phyloP scores from a whole-genome alignment of 2,329 filamentous ascomycete genomes.

The Rachicladosporium sp. region DNA sequence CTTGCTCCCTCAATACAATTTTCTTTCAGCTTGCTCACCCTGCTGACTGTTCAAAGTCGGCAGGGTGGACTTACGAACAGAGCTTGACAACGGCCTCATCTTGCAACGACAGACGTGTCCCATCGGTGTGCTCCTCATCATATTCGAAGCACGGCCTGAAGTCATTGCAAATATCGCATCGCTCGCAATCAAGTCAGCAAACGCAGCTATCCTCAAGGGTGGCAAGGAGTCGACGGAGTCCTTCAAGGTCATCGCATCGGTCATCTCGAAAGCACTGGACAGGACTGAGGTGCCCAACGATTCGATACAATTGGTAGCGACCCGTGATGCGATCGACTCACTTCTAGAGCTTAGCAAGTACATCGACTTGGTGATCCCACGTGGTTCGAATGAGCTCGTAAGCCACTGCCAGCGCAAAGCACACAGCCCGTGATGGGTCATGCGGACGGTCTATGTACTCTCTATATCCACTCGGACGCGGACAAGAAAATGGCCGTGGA shows the following conservation, averaged over 20 bases:
- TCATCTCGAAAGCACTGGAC: slow-evolving; percentile 67
- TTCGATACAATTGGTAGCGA: slow-evolving; percentile 87
- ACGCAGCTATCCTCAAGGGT: slow-evolving; percentile 91
- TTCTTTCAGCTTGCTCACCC: slow-evolving; percentile 5
- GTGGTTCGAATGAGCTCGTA: slow-evolving; percentile 82
- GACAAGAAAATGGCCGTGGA: slow-evolving; percentile 58
- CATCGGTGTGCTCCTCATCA: slow-evolving; percentile 94
- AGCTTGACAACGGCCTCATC: slow-evolving; percentile 72
- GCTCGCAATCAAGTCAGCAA: slow-evolving; percentile 91
- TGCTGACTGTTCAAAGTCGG: slow-evolving; percentile 49
- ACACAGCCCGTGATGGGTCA: slow-evolving; percentile 88
- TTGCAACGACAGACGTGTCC: slow-evolving; percentile 85
- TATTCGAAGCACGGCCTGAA: slow-evolving; percentile 94
- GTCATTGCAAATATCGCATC: slow-evolving; percentile 98
- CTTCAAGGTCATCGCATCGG: slow-evolving; percentile 79
- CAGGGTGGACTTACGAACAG: slow-evolving; percentile 68
- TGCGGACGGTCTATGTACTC: slow-evolving; percentile 81
- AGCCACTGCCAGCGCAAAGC: slow-evolving; percentile 81
- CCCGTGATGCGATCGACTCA: slow-evolving; percentile 77
- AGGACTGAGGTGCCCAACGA: slow-evolving; percentile 65
- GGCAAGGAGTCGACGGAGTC: slow-evolving; percentile 92
- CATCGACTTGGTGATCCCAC: slow-evolving; percentile 90
- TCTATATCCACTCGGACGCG: slow-evolving; percentile 72
- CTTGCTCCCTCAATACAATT: slow-evolving; percentile 1
- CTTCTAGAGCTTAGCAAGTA: slow-evolving; percentile 72